Evolutionary conservation across 2,329 filamentous ascomycete genomes (phyloP).

Genomic region (Fusarium sp.): DNA sequence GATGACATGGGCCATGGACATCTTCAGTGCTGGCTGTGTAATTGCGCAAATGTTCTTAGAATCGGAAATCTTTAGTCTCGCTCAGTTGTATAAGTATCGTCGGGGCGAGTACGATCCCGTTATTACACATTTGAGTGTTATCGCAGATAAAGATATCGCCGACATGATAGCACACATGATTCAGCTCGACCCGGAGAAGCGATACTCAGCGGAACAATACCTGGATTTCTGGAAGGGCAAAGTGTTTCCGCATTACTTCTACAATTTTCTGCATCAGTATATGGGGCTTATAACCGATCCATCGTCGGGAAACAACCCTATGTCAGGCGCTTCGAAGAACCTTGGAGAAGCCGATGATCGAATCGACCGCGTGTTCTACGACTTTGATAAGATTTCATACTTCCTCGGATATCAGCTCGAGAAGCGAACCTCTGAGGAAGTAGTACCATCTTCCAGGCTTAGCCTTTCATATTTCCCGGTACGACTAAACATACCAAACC

Average conservation of each 20-base stretch:
- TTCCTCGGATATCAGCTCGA: slow-evolving; percentile 81
- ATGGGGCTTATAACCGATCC: slow-evolving; percentile 96
- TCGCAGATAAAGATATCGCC: slow-evolving; percentile 86
- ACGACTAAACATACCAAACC: slow-evolving; percentile 86
- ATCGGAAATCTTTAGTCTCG: slow-evolving; percentile 95
- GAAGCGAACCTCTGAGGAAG: slow-evolving; percentile 48
- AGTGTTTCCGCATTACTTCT: slow-evolving; percentile 96
- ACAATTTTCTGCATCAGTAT: slow-evolving; percentile 96
- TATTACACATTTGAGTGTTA: slow-evolving; percentile 82
- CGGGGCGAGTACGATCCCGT: slow-evolving; percentile 92
- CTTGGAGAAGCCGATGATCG: slow-evolving; percentile 90
- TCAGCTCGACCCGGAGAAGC: slow-evolving; percentile 88
- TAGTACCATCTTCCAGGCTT: slow-evolving; percentile 53
- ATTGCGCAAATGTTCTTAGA: slow-evolving; percentile 97
- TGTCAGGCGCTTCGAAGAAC: slow-evolving; percentile 74
- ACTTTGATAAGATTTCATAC: slow-evolving; percentile 98
- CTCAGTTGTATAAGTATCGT: slow-evolving; percentile 93
- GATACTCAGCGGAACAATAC: slow-evolving; percentile 94
- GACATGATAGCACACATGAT: slow-evolving; percentile 97
- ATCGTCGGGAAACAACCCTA: slow-evolving; percentile 78
- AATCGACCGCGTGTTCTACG: slow-evolving; percentile 90
- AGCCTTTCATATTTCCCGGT: slow-evolving; percentile 78
- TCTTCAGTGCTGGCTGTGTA: slow-evolving; percentile 96
- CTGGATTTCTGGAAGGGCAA: slow-evolving; percentile 91
- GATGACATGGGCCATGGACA: slow-evolving; percentile 94